Evolutionary conservation across 176 grass and related monocot species (phyloP).

Genomic region (Oropetium thomaeum): DNA sequence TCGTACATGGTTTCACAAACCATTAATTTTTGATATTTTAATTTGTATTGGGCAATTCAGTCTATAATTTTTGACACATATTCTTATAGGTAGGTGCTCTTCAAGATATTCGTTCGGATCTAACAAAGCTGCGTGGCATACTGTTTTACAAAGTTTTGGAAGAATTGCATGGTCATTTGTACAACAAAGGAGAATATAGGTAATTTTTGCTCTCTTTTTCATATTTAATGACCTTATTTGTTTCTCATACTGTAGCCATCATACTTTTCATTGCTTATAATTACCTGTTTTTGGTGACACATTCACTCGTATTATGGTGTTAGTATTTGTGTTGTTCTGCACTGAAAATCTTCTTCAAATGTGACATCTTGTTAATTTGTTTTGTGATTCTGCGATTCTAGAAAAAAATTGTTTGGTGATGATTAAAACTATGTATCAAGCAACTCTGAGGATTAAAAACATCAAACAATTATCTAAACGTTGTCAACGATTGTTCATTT

Average conservation of each 20-base stretch:
- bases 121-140: slow-evolving; percentile 80
- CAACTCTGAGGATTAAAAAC: too few species aligned
- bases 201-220: slow-evolving; percentile 34
- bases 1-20: slow-evolving; percentile 8
- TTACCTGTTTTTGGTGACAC: slow-evolving; percentile 3
- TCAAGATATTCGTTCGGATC: slow-evolving; percentile 98
- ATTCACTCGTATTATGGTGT: slow-evolving; percentile 25
- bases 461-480: neutral
- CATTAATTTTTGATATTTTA: neutral
- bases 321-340: slow-evolving; percentile 5
- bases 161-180: slow-evolving; percentile 91
- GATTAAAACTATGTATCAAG: neutral
- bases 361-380: slow-evolving; percentile 25
- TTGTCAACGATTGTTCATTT: slow-evolving; percentile 37
- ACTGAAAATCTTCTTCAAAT: slow-evolving; percentile 16
- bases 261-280: neutral
- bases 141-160: slow-evolving; percentile 98
- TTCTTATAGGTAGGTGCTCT: slow-evolving; percentile 91
- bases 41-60: neutral
- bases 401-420: too few species aligned
- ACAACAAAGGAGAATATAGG: slow-evolving; percentile 88
- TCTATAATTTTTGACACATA: neutral
- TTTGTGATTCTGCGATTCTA: too few species aligned
- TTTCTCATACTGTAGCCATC: slow-evolving; percentile 1
- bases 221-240: neutral